Evolutionary conservation across 2,329 filamentous ascomycete species (phyloP).

Genomic region (Corynespora cassiicola): DNA sequence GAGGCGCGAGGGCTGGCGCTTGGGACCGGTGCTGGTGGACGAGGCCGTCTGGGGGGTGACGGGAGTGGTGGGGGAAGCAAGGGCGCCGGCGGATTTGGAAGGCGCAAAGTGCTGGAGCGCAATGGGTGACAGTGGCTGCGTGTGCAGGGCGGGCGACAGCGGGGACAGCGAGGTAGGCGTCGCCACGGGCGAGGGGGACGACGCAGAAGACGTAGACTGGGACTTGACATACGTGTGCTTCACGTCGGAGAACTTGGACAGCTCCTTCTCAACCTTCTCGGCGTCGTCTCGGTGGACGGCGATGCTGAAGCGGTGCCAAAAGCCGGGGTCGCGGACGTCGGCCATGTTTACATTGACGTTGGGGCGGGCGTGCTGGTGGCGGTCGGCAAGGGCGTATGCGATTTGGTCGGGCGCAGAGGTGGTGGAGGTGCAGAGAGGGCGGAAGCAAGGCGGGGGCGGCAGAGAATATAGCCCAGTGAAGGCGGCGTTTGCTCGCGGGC

Average conservation of each 20-base stretch:
- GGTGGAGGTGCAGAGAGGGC: neutral
- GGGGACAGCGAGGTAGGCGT: constrained; percentile 28
- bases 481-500: no score
- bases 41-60: neutral
- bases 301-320: constrained; percentile 66
- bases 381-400: constrained; percentile 1
- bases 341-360: constrained; percentile 47
- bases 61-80: constrained; percentile 1
- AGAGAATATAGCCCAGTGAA: no score
- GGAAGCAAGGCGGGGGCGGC: constrained; percentile 1
- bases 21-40: neutral
- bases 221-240: constrained; percentile 48
- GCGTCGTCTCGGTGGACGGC: constrained; percentile 65
- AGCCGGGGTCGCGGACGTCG: constrained; percentile 62
- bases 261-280: constrained; percentile 27
- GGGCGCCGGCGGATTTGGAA: constrained; percentile 2
- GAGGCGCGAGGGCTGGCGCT: neutral
- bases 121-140: constrained; percentile 3
- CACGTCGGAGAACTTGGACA: constrained; percentile 24
- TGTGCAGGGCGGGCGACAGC: constrained; percentile 10
- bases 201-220: constrained; percentile 19
- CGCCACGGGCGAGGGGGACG: constrained; percentile 14
- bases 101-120: no score
- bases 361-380: neutral
- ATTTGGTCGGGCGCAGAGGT: neutral